These are phyloP conservation scores for Macrotyloma uniflorum DNA, from an alignment of 306 rosid genomes.

Conservation along the genomic window DNA sequence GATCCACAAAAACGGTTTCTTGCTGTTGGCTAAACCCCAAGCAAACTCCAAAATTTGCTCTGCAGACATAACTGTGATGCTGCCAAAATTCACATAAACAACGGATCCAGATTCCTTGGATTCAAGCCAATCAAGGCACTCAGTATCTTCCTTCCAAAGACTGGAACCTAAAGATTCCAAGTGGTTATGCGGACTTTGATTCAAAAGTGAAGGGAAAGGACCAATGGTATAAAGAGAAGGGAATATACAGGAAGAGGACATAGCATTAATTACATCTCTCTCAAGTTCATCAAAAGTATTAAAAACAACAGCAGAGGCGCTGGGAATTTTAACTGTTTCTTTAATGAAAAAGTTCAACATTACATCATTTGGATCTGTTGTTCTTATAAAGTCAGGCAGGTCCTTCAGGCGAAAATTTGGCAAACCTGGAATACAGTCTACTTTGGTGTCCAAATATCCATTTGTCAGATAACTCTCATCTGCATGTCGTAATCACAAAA, in stretches of 20 bases:
- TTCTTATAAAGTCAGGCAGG: constrained; percentile 14
- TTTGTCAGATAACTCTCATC: constrained; percentile 31
- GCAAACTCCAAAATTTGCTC: constrained; percentile 28
- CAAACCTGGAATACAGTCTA: constrained; percentile 27
- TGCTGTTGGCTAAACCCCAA: constrained; percentile 41
- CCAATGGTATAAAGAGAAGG: constrained; percentile 29
- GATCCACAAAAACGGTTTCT: constrained; percentile 39
- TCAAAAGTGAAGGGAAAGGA: constrained; percentile 11
- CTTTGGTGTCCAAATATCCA: constrained; percentile 17
- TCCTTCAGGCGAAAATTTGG: constrained; percentile 20
- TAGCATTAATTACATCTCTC: neutral
- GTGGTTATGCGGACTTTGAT: constrained; percentile 19
- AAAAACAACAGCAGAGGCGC: neutral
- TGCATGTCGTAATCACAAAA: neutral
- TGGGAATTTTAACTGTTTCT: neutral
- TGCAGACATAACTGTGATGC: neutral
- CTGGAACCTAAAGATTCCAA: neutral
- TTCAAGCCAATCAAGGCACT: constrained; percentile 10
- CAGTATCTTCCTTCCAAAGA: constrained; percentile 33
- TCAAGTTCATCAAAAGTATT: constrained; percentile 4
- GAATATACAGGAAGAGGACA: neutral
- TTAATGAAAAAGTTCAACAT: neutral
- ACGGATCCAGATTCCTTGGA: neutral
- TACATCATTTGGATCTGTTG: constrained; percentile 29
- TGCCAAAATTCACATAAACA: constrained; percentile 20